phyloP scores from a whole-genome alignment of 208 protist species.

The Trichomonas vaginalis region DNA sequence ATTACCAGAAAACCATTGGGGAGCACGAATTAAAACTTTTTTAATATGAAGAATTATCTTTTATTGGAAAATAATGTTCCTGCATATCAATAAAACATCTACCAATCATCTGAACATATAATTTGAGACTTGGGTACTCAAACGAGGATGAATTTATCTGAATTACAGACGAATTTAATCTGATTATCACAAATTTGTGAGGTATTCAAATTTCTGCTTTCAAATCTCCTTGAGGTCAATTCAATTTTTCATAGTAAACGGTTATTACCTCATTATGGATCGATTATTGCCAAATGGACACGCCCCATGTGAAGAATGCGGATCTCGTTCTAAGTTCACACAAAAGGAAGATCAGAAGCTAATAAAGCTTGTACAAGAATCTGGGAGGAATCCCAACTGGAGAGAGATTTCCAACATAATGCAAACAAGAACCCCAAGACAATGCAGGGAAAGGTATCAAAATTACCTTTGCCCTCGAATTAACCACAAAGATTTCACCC shows the following conservation, averaged over 20 bases:
- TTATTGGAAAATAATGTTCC: too few species aligned
- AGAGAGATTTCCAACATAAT: background rate
- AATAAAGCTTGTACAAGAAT: background rate
- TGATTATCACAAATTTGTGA: too few species aligned
- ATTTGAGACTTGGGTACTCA: background rate
- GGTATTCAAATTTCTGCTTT: background rate
- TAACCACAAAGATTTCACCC: background rate
- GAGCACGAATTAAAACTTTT: too few species aligned
- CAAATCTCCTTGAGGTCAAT: background rate
- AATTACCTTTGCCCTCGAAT: background rate
- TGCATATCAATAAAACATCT: too few species aligned
- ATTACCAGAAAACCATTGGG: too few species aligned
- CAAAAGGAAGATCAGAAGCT: background rate
- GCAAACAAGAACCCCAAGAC: background rate
- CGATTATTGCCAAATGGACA: background rate
- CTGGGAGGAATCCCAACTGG: background rate
- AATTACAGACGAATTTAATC: too few species aligned
- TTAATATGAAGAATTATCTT: too few species aligned
- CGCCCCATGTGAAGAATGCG: background rate
- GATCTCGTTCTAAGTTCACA: background rate
- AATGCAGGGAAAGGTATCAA: background rate
- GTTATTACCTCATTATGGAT: background rate
- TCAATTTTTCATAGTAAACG: background rate
- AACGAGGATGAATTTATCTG: background rate
- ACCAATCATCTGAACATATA: background rate